These are phyloP conservation scores for Blastobotrys proliferans DNA, from an alignment of 1,139 yeast species.

Conservation along the genomic window DNA sequence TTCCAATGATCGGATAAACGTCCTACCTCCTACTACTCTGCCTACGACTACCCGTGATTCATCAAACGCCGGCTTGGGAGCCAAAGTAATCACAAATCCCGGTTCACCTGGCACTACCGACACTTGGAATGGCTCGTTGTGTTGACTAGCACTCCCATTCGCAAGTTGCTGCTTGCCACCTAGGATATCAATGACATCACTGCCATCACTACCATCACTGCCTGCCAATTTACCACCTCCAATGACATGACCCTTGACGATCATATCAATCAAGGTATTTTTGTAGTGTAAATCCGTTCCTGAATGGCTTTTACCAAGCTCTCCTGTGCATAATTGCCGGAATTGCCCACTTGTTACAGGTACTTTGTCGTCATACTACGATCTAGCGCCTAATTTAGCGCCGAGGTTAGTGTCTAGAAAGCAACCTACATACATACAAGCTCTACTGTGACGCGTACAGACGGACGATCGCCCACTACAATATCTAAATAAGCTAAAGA, in stretches of 20 bases:
- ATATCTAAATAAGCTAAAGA: conserved; percentile 4
- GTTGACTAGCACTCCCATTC: conserved; percentile 94
- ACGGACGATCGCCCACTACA: conserved; percentile 2
- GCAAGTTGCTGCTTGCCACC: conserved; percentile 86
- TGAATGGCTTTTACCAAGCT: conserved; percentile 55
- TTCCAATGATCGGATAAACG: conserved; percentile 71
- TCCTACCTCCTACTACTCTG: conserved; percentile 73
- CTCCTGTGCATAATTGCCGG: conserved; percentile 80
- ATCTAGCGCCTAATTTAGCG: neutral
- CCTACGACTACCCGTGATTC: conserved; percentile 96
- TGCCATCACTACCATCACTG: too few relatives aligned
- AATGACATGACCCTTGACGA: conserved; percentile 50
- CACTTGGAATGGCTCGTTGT: conserved; percentile 78
- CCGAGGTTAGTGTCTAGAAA: neutral
- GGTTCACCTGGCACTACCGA: conserved; percentile 95
- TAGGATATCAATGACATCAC: too few relatives aligned
- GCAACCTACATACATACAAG: conserved; percentile 3
- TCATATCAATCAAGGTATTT: conserved; percentile 85
- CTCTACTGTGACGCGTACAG: conserved; percentile 4
- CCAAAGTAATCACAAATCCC: conserved; percentile 81
- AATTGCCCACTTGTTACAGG: conserved; percentile 95
- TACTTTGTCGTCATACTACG: conserved; percentile 64
- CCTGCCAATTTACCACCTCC: conserved; percentile 90
- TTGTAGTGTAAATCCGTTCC: conserved; percentile 70
- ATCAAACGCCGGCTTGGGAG: conserved; percentile 72